Base-by-base conservation (phyloP, 2,329 filamentous ascomycete species). In the Talaromyces sp. region DNA sequence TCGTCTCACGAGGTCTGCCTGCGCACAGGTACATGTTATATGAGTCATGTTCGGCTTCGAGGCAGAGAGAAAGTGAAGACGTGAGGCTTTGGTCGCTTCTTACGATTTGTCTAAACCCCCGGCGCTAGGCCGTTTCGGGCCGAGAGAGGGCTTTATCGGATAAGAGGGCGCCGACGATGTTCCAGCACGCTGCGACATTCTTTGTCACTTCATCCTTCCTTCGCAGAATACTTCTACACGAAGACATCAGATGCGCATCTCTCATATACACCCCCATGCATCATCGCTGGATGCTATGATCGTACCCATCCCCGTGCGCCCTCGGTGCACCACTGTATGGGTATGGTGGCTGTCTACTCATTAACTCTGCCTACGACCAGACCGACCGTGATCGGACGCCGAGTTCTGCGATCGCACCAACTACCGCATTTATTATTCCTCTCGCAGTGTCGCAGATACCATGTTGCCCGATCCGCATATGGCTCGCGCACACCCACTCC, bases 401-500 rank as follows among this genome's bases (percentile, higher is more conserved):
- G 63, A 36, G 38, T 59, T 61, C 58, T 47, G 61, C 54, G 58
- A 56, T 63, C 61, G 64, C 64, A 58, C 34, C 6, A 38, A 29
- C 10, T 36, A 27, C 54, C 64, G 63, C 38, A 58, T 34, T 19
- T 25, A 34, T 22, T 36, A 17, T 40, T 49, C 38, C 53, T 58
- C 63, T 64, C 70, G 65, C 66, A 70, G 58, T 64, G 65, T 66
- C 72, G 72, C 66, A 72, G 69, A 68, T 76, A 74, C 65, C 73
- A 73, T 68, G 69, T 76, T 62, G 75, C 76, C 54, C 73, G 73
- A 70, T 75, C 78, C 61, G 75, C 73, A 59, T 79, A 76, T 69
- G 78, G 78, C 66, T 72, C 76, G 69, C 74, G 72, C 40, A 80
- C 78, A n/a, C 78, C 78, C 4, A 68, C 70, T 27, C 76, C 77